Base-by-base conservation (phyloP, 2,329 filamentous ascomycete species). In the Colletotrichum echinochloae region DNA sequence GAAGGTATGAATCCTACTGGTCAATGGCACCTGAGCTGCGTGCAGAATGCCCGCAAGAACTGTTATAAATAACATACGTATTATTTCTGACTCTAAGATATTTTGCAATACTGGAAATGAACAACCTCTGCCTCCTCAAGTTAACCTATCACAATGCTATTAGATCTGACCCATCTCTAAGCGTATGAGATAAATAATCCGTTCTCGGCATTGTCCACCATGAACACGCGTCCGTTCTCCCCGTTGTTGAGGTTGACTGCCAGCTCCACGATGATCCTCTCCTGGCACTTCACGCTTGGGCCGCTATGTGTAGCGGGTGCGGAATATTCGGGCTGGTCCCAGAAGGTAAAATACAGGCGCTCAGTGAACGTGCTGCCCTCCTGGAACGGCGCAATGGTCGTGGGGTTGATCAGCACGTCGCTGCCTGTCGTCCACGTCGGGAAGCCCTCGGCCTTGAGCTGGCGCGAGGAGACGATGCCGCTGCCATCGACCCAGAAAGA, bases 401-500 rank as follows among this genome's bases (percentile, higher is more conserved):
- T 67, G 23, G 65, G 59, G 41, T 67, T 67, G 51, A 67, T 56
- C 12, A 49, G 41, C 11, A 63, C 59, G 26, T 44, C 59, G 65
- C n/a, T n/a, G n/a, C n/a, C n/a, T n/a, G n/a, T n/a, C n/a, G 33
- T 56, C 65, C 65, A 67, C 20, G 39, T 49, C 4, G 65, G 65
- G 51, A 67, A 67, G 30, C 59, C 65, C 26, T 67, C 65, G 59
- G 57, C 8, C 51, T 51, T 56, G 9, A 67, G 59, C 41, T 67
- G 65, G 33, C 65, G 65, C 33, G 65, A 67, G 49, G 65, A 67
- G 33, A 67, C 59, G 20, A 76, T 66, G 2, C 77, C 79, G 44
- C 73, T 77, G 37, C 75, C 75, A 18, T 75, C 73, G 68, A 82
- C 81, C 68, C 78, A 77, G 70, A 83, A 81, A 59, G 77, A 77